phyloP scores from a whole-genome alignment of 768 basidiomycete genomes.

The Agaricus subrufescens region DNA sequence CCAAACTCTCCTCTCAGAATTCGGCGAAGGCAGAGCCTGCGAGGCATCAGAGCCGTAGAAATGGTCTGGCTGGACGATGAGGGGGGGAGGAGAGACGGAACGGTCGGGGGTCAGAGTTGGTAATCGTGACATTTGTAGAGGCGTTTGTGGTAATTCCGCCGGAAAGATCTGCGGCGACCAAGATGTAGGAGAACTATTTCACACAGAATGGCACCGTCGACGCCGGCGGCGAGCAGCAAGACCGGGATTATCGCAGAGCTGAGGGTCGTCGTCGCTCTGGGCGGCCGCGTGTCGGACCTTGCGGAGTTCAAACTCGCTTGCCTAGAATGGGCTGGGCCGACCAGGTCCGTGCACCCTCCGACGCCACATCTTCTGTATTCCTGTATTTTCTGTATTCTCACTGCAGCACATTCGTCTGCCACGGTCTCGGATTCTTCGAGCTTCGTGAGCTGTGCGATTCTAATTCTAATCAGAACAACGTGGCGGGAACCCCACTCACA shows the following conservation, averaged over 20 bases:
- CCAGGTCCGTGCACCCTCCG: conserved; percentile 8
- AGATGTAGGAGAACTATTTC: not conserved
- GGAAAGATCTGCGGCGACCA: not conserved
- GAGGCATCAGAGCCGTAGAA: conserved; percentile 62
- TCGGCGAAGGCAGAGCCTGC: conserved; percentile 54
- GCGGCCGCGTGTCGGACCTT: conserved; percentile 6
- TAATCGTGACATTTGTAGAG: conserved; percentile 29
- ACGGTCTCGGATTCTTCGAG: too few species aligned
- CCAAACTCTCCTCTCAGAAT: conserved; percentile 60
- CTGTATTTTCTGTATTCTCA: not conserved
- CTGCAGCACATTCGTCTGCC: too few species aligned
- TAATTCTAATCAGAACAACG: too few species aligned
- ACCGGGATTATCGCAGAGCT: conserved; percentile 8
- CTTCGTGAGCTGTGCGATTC: too few species aligned
- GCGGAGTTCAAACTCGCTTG: conserved; percentile 26
- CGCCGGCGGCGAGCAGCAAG: not conserved
- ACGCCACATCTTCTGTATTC: not conserved
- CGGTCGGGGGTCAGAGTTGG: conserved; percentile 43
- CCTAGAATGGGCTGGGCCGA: conserved; percentile 22
- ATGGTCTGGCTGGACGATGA: conserved; percentile 69
- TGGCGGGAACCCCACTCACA: not conserved
- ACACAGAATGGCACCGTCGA: not conserved
- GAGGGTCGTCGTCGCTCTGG: conserved; percentile 11
- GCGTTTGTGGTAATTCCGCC: conserved; percentile 26
- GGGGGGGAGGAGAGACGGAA: conserved; percentile 51